These are phyloP conservation scores for Cytospora schulzeri DNA, from an alignment of 2,329 filamentous ascomycete genomes.

Conservation along the genomic window DNA sequence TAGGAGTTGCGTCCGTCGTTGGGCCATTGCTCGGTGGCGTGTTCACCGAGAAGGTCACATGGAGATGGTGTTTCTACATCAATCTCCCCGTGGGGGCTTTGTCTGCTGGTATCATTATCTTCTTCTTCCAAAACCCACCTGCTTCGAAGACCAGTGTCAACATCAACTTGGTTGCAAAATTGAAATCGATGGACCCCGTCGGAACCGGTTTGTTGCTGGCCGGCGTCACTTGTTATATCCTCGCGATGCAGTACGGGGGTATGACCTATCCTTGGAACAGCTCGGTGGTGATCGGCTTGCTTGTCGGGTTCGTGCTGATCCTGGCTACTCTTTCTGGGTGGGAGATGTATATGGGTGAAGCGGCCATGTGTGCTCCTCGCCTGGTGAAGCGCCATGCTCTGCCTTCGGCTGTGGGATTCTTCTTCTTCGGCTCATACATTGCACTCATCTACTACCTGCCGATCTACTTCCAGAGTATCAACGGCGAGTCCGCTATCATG, in stretches of 20 bases:
- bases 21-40: constrained; percentile 34
- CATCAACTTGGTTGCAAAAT: constrained; percentile 40
- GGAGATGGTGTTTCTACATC: constrained; percentile 39
- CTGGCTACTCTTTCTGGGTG: constrained; percentile 36
- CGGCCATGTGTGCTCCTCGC: constrained; percentile 44
- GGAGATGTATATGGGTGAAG: constrained; percentile 44
- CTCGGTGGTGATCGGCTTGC: constrained; percentile 39
- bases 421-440: constrained; percentile 48
- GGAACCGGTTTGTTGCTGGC: constrained; percentile 44
- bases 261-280: constrained; percentile 41
- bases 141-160: constrained; percentile 35
- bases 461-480: constrained; percentile 55
- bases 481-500: constrained; percentile 40
- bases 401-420: constrained; percentile 32
- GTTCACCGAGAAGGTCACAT: constrained; percentile 33
- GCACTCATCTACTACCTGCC: constrained; percentile 51
- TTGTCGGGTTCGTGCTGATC: constrained; percentile 36
- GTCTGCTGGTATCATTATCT: constrained; percentile 31
- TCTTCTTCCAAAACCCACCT: constrained; percentile 41
- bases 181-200: constrained; percentile 46
- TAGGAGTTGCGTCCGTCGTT: constrained; percentile 31
- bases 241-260: constrained; percentile 49
- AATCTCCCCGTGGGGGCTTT: constrained; percentile 38
- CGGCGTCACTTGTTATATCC: constrained; percentile 41
- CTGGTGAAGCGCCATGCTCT: too few relatives aligned